These are phyloP conservation scores for Glebionis coronaria DNA, from an alignment of 129 eudicot species.

Conservation along the genomic window DNA sequence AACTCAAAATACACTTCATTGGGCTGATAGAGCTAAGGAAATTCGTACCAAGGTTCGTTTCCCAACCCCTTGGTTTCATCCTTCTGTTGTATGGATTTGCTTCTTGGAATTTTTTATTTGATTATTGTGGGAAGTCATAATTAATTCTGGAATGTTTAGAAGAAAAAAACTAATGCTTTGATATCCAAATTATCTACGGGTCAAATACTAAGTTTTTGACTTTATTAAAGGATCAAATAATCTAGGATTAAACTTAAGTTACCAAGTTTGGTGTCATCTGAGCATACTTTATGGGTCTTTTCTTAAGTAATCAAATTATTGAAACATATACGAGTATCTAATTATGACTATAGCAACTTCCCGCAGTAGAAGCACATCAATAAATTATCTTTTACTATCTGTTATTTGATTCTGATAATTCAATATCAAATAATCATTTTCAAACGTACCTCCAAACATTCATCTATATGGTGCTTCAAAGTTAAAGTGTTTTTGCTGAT, in stretches of 20 bases:
- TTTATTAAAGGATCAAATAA: no score
- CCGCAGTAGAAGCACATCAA: neutral
- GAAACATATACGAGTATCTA: neutral
- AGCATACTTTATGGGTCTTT: neutral
- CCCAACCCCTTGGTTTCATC: neutral
- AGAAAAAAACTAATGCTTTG: neutral
- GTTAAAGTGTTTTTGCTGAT: no score
- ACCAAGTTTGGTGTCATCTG: neutral
- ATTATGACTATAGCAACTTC: neutral
- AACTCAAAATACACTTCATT: slow-evolving; percentile 86
- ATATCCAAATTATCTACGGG: neutral
- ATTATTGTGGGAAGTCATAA: no score
- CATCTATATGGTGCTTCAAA: no score
- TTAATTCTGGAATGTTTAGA: neutral
- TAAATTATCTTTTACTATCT: neutral
- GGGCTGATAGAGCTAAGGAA: slow-evolving; percentile 95
- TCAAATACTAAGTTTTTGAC: neutral
- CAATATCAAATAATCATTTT: neutral
- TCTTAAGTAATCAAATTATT: no score
- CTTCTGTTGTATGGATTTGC: slow-evolving; percentile 1
- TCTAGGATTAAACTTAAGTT: neutral
- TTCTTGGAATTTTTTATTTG: neutral
- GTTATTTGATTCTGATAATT: neutral
- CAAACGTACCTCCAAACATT: no score
- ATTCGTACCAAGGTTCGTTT: slow-evolving; percentile 69